phyloP scores from a whole-genome alignment of 2,329 filamentous ascomycete genomes.

The Aspergillus niger region DNA sequence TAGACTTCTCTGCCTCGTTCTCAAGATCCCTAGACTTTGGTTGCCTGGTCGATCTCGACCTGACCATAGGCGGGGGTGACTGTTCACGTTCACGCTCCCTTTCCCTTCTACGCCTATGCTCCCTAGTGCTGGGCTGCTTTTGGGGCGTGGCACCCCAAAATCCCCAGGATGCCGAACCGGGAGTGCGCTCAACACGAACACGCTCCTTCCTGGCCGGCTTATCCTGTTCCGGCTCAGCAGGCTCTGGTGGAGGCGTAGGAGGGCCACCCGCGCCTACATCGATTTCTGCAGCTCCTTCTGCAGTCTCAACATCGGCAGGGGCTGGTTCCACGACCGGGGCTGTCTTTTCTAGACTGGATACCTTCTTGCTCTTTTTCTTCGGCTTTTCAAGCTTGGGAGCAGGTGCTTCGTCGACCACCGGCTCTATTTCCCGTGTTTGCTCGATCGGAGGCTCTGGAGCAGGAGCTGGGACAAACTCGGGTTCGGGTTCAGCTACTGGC shows the following conservation, averaged over 20 bases:
- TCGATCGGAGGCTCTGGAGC: conserved; percentile 21
- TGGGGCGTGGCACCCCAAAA: conserved; percentile 66
- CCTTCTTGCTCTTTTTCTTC: conserved; percentile 41
- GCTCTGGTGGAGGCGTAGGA: conserved; percentile 55
- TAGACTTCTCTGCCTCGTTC: conserved; percentile 62
- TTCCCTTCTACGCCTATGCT: conserved; percentile 42
- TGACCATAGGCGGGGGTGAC: conserved; percentile 47
- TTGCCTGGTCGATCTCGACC: conserved; percentile 59
- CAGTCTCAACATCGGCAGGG: conserved; percentile 48
- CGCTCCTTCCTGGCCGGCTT: conserved; percentile 72
- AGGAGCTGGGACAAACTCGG: conserved; percentile 16
- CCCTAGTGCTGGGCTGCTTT: conserved; percentile 54
- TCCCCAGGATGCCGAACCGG: conserved; percentile 69
- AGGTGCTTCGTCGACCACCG: conserved; percentile 29
- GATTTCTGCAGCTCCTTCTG: conserved; percentile 23
- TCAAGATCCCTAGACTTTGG: conserved; percentile 65
- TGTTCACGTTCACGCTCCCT: conserved; percentile 48
- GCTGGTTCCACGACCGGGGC: conserved; percentile 50
- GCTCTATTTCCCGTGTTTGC: conserved; percentile 19
- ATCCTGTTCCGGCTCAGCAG: conserved; percentile 56
- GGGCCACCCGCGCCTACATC: conserved; percentile 34
- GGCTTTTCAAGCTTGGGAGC: conserved; percentile 30
- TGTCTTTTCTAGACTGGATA: conserved; percentile 14
- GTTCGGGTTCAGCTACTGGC: conserved; percentile 31
- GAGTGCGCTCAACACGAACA: conserved; percentile 71